Base-by-base conservation (phyloP, 2,329 filamentous ascomycete genomes). In the Cladosporium colombiae region DNA sequence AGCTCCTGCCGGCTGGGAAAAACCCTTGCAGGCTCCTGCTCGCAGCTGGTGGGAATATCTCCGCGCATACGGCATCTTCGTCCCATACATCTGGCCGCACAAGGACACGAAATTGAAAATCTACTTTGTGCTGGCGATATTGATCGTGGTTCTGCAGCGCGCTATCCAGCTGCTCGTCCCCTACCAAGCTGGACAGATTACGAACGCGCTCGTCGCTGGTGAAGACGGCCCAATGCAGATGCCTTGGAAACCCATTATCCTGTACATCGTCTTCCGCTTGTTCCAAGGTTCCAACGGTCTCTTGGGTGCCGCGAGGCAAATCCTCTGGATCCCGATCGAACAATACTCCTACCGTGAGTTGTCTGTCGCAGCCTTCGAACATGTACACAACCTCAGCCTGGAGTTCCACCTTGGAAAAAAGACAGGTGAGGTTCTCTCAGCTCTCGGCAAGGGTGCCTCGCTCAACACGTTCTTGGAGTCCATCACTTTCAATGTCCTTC, bases 401-500 rank as follows among this genome's bases (percentile, higher is more conserved):
- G 95, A 98, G 77, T 99, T 99, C 74, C 95, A 99, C 76, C 86
- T 98, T 3, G 93, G 92, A 62, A 99, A 99, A 80, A 92, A 94
- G 74, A 99, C 95, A 0, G 95, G 95, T 68, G 95, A 99, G 79
- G 93, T 99, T 11, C 82, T 98, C 18, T 98, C 94, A 16, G 95
- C 95, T 0, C 84, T 99, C 70, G 97, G 95, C 81, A 99, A 99
- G 78, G 95, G 95, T 55, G 93, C 90, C 67, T 91, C 94, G 3
- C 96, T 99, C 82, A 98, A 98, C 75, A 92, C 91, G 6, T 99
- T 99, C 77, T 85, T 99, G 65, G 95, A 98, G 79, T 93, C 97
- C 78, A 88, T 97, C 70, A 98, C 94, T 0, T 99, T 99, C 75
- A 91, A 96, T 76, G 92, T 99, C 11, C 85, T 96, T 16, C 95